A percentile compares a stretch with the other conserved stretches of the same genome.
Conservation (phyloP, 768 basidiomycete species). For the Lactarius vividus region DNA sequence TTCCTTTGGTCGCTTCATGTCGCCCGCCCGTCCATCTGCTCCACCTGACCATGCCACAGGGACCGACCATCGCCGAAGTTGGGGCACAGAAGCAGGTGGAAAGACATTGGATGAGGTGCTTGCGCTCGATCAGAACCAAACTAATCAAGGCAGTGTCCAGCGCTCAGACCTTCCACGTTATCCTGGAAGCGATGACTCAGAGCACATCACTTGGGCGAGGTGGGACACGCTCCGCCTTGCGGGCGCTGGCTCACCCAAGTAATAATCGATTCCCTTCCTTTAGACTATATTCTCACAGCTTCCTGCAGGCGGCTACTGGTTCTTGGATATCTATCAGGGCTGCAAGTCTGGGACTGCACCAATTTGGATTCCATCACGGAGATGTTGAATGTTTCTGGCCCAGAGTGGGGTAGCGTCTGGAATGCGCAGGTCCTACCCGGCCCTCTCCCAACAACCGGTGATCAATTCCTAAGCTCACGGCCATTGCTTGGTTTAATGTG, state of each 20-base stretch:
- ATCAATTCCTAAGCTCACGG: slow-evolving; percentile 35
- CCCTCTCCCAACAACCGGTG: slow-evolving; percentile 31
- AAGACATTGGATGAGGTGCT: slow-evolving; percentile 32
- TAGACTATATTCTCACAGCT: slow-evolving; percentile 13
- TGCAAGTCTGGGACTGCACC: slow-evolving; percentile 65
- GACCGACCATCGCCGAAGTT: slow-evolving; percentile 21
- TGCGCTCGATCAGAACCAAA: slow-evolving; percentile 23
- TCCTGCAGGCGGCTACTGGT: slow-evolving; percentile 45
- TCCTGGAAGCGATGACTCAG: slow-evolving; percentile 34
- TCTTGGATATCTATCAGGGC: slow-evolving; percentile 49
- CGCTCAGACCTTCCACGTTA: slow-evolving; percentile 29
- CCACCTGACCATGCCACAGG: background rate
- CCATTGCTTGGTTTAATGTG: slow-evolving; percentile 39
- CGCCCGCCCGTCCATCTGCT: slow-evolving; percentile 30
- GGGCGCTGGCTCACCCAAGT: slow-evolving; percentile 24
- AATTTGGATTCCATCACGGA: slow-evolving; percentile 51
- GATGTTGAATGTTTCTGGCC: slow-evolving; percentile 47
- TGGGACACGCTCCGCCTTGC: slow-evolving; percentile 40
- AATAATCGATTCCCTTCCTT: slow-evolving; percentile 6
- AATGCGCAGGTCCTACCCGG: slow-evolving; percentile 45
- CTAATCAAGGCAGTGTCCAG: slow-evolving; percentile 16
- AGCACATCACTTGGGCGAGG: slow-evolving; percentile 43
- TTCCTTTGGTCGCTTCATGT: slow-evolving; percentile 46
- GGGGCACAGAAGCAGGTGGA: slow-evolving; percentile 18
- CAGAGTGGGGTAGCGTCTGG: slow-evolving; percentile 37